Conservation (phyloP, 768 basidiomycete genomes). For the Amanita subjunquillea region DNA sequence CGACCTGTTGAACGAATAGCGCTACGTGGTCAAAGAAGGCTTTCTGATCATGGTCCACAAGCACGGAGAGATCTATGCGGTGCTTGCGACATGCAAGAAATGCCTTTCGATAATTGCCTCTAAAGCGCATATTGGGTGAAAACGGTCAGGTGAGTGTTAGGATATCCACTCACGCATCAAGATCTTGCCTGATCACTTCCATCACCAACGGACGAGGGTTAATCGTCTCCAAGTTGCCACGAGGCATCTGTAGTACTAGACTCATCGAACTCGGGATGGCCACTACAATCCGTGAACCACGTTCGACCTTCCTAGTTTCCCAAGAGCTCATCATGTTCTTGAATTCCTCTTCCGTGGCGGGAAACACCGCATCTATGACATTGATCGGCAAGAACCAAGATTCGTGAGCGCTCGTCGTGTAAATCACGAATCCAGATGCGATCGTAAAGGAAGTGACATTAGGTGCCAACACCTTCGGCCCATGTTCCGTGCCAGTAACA, state of each 20-base stretch:
- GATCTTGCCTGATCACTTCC: constrained; percentile 67
- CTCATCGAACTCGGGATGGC: constrained; percentile 83
- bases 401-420: constrained; percentile 76
- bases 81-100: constrained; percentile 90
- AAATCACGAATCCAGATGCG: constrained; percentile 71
- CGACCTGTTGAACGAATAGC: constrained; percentile 74
- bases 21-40: constrained; percentile 54
- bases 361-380: constrained; percentile 15
- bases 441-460: constrained; percentile 67
- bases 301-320: constrained; percentile 76
- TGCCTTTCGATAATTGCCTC: constrained; percentile 74
- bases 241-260: constrained; percentile 92
- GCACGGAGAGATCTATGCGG: constrained; percentile 79
- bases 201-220: constrained; percentile 89
- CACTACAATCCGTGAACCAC: constrained; percentile 83
- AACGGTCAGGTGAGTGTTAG: not conserved
- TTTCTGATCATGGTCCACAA: constrained; percentile 74
- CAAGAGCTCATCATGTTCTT: constrained; percentile 27
- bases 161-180: constrained; percentile 46
- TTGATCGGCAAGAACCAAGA: constrained; percentile 60
- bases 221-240: constrained; percentile 94
- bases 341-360: constrained; percentile 16
- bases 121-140: constrained; percentile 16
- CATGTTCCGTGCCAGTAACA: constrained; percentile 24
- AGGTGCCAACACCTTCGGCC: constrained; percentile 27